Evolutionary conservation across 2,329 filamentous ascomycete genomes (phyloP), one percentile per base, ranked within the genome.

Genomic region (Cladosporium sp.): DNA sequence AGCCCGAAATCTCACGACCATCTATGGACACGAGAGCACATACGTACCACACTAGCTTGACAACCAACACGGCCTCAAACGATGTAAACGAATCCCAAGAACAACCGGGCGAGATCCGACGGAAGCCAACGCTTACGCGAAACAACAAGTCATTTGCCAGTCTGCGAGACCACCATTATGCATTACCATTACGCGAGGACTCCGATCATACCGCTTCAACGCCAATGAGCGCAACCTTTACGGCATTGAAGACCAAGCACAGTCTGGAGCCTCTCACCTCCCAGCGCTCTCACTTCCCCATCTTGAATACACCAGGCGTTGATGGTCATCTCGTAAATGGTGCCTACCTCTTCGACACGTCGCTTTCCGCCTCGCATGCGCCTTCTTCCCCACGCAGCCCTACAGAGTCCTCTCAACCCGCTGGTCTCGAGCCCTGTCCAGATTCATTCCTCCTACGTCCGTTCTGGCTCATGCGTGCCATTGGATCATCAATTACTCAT

Each of bases 391-490:
- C 64, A 20, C 57, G 59, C 30, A 64, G 61, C 16, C 60, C 60
- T 6, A 58, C 53, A 5, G 75, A 78, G 11, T 73, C 72, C 41
- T 76, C 70, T 3, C 81, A 86, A 1, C 91, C 91, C 11, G 78
- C 85, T 18, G 82, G 89, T 0, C 77, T 98, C 4, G 93, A 98
- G 63, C 87, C 93, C 3, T 98, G 94, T 65, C 93, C 93, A 1
- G 88, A 86, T 30, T 89, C 94, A 35, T 84, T 85, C 53, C 78
- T 96, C 61, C 77, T 97, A n/a, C 84, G 93, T 16, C 94, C 93
- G 2, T 98, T 96, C 68, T 98, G 93, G 93, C 76, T 98, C 38
- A 95, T 98, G 88, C 84, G 93, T 49, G 91, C 87, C 54, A 77
- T 98, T 20, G 95, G 93, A 64, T 89, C 96, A 66, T 95, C 91